These are phyloP conservation scores for Rhizoclosmatium globosum DNA, from an alignment of 192 early-diverging fungal species.

Conservation along the genomic window DNA sequence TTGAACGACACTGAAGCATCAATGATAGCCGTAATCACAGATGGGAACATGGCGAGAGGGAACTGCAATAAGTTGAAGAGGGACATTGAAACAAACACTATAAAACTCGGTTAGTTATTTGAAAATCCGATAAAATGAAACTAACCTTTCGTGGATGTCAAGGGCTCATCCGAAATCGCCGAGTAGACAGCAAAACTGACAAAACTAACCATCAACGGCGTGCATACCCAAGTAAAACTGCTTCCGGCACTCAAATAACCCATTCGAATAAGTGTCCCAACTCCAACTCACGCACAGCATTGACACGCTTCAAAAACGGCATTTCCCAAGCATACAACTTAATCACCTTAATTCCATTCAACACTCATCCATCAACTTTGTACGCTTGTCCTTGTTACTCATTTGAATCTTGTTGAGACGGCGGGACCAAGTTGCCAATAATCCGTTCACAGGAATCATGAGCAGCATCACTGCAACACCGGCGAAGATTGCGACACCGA, in stretches of 20 bases:
- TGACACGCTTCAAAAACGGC: conserved; percentile 77
- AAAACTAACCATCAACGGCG: conserved; percentile 90
- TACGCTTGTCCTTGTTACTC: conserved; percentile 81
- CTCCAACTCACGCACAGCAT: conserved; percentile 77
- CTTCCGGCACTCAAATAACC: conserved; percentile 74
- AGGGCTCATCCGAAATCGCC: conserved; percentile 64
- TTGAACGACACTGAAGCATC: conserved; percentile 86
- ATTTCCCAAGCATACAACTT: conserved; percentile 96
- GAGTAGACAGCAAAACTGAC: conserved; percentile 83
- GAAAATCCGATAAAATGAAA: conserved; percentile 19
- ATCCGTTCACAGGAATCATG: conserved; percentile 80
- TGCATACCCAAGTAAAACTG: conserved; percentile 80
- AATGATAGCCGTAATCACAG: conserved; percentile 76
- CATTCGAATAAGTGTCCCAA: conserved; percentile 78
- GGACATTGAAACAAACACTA: conserved; percentile 84
- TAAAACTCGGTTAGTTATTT: not conserved
- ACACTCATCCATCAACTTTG: conserved; percentile 83
- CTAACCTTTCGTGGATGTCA: conserved; percentile 61
- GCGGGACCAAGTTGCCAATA: conserved; percentile 70
- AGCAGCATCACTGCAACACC: conserved; percentile 85
- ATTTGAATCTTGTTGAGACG: conserved; percentile 82
- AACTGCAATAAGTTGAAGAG: conserved; percentile 94
- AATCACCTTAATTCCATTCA: conserved; percentile 94
- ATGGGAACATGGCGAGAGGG: conserved; percentile 86
- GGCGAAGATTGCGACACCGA: conserved; percentile 84